These are phyloP conservation scores for Hamamelis virginiana DNA, from an alignment of 164 flowering plant species.

Conservation along the genomic window DNA sequence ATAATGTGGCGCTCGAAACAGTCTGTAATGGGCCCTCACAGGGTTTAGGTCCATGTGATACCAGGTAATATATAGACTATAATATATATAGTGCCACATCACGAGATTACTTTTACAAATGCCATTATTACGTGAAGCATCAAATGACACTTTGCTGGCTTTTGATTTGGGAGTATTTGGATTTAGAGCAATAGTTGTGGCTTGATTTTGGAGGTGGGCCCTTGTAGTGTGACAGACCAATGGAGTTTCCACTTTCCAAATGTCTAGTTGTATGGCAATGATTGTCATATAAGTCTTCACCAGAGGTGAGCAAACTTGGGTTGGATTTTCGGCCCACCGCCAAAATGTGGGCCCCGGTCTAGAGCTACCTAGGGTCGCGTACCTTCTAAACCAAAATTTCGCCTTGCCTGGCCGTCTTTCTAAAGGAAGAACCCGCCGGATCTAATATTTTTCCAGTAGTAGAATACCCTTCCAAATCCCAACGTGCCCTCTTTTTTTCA, in stretches of 20 bases:
- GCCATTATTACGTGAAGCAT: neutral
- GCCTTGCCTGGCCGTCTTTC: too few species aligned
- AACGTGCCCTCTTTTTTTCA: too few species aligned
- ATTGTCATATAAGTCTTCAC: neutral
- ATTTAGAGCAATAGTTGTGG: constrained; percentile 4
- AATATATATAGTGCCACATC: neutral
- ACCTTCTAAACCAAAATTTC: too few species aligned
- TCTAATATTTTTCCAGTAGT: too few species aligned
- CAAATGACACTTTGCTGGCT: neutral
- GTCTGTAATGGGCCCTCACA: constrained; percentile 24
- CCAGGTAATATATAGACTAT: too few species aligned
- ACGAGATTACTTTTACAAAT: neutral
- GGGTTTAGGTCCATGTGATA: constrained; percentile 13
- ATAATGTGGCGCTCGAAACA: constrained; percentile 16
- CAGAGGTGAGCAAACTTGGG: too few species aligned
- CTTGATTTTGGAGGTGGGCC: constrained; percentile 18
- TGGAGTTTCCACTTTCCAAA: constrained; percentile 6
- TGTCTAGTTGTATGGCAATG: neutral
- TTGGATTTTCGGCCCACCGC: too few species aligned
- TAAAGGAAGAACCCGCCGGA: too few species aligned
- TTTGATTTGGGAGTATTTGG: too few species aligned
- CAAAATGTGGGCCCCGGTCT: neutral
- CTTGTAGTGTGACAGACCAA: constrained; percentile 10
- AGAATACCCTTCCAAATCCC: too few species aligned
- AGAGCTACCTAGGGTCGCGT: too few species aligned